Conservation (phyloP, 495 filamentous ascomycete genomes). For the Pyronema domesticum region DNA sequence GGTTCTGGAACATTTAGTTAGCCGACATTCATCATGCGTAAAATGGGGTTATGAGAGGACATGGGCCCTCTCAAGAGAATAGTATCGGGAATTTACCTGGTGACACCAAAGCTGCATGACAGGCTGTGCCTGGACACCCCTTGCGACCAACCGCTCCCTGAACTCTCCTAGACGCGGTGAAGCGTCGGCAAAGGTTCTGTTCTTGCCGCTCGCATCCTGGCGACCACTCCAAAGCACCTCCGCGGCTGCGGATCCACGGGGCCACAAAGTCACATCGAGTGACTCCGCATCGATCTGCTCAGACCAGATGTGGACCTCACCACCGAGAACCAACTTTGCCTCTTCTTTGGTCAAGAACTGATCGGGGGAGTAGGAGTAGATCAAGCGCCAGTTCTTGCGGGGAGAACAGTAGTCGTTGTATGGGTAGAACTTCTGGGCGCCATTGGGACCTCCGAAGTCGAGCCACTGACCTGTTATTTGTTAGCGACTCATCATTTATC, state of each 20-base stretch:
- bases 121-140: conserved; percentile 43
- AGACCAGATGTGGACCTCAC: conserved; percentile 59
- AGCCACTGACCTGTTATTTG: conserved; percentile 44
- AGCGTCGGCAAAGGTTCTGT: conserved; percentile 47
- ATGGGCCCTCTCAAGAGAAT: too few relatives aligned
- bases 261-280: conserved; percentile 57
- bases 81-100: conserved; percentile 6
- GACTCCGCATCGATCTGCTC: conserved; percentile 57
- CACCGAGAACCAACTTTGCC: conserved; percentile 50
- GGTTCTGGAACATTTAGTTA: too few relatives aligned
- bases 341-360: conserved; percentile 37
- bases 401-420: conserved; percentile 63
- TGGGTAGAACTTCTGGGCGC: conserved; percentile 36
- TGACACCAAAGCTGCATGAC: conserved; percentile 39
- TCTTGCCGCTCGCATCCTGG: conserved; percentile 39
- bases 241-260: conserved; percentile 47
- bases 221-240: conserved; percentile 63
- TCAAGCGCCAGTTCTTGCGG: conserved; percentile 48
- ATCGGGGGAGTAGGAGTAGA: conserved; percentile 60
- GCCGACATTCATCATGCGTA: too few relatives aligned
- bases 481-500: not conserved
- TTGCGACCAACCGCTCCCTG: conserved; percentile 49
- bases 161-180: conserved; percentile 48
- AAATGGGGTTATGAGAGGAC: too few relatives aligned
- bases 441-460: conserved; percentile 36